Evolutionary conservation across 495 filamentous ascomycete genomes (phyloP), one percentile per base, ranked within the genome.

Genomic region (Tuber aestivum): DNA sequence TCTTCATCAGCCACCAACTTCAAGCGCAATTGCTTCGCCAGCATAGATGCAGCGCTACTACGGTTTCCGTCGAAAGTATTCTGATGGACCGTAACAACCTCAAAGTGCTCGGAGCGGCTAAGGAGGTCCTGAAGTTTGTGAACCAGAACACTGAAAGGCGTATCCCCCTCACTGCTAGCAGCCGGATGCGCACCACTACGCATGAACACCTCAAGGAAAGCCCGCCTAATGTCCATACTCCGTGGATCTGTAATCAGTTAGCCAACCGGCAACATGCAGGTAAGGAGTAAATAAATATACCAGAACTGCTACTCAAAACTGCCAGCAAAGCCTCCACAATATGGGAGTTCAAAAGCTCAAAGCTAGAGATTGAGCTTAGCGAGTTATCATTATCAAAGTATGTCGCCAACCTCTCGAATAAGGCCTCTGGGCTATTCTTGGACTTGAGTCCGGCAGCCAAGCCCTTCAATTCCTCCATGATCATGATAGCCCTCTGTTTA

Each of bases 161-260:
- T 97, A 3, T 90, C 87, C 1, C 79, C 76, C 65, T 74, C 75
- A 56, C 72, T 78, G 18, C 70, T 74, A 42, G 75, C 69, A 41
- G 74, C 69, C 68, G 76, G 76, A 21, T 41, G 73, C 44, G 41
- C 38, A 6, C 77, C 77, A 48, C 45, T 78, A n/a, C 70, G 71
- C 94, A 99, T 97, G 84, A 99, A 99, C n/a, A 96, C 91, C 81
- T 97, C 90, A 18, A 98, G 86, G 79, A 99, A 99, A 41, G 90
- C 90, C 20, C 93, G 89, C 72, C 95, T 89, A 50, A 94, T 82
- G 8, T 80, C 81, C 18, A 76, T 80, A 75, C 74, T 81, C 65
- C 77, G 76, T n/a, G 50, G 65, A 76, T 82, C 81, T 82, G 41
- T 32, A 41, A 41, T 72, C 38, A 45, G 72, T 77, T 69, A 74